Percentiles rank a stretch among this genome's conserved stretches.
These are phyloP conservation scores for Pseudophaeomoniella oleicola DNA, from an alignment of 2,329 filamentous ascomycete species.

Conservation along the genomic window DNA sequence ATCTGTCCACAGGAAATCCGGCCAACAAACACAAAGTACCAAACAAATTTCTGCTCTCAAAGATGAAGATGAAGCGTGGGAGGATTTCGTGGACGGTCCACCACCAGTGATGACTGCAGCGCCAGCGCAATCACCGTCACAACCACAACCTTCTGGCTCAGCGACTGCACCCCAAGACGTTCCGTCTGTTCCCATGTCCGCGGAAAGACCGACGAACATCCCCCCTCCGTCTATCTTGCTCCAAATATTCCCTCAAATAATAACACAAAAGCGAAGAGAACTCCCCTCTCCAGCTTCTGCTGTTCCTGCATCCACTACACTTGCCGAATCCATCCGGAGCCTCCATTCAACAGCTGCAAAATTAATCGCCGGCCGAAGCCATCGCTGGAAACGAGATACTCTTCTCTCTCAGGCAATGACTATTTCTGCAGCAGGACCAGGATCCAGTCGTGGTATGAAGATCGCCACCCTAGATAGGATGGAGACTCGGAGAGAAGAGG, in stretches of 20 bases:
- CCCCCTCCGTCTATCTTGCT: conserved; percentile 77
- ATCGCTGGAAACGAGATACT: conserved; percentile 82
- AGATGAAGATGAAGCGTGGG: conserved; percentile 32
- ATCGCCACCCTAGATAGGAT: conserved; percentile 71
- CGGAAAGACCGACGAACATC: conserved; percentile 61
- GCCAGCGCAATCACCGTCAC: conserved; percentile 8
- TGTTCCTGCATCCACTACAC: conserved; percentile 32
- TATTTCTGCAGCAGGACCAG: conserved; percentile 59
- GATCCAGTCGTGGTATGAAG: conserved; percentile 72
- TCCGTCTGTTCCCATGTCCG: not conserved
- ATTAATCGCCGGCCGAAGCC: conserved; percentile 68
- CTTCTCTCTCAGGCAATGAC: conserved; percentile 77
- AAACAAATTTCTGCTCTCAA: too few species aligned
- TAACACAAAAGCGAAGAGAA: conserved; percentile 46
- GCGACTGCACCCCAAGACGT: too few species aligned
- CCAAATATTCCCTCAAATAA: conserved; percentile 57
- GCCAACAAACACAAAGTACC: too few species aligned
- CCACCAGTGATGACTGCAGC: conserved; percentile 4
- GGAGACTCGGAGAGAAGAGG: conserved; percentile 68
- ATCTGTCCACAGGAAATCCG: too few species aligned
- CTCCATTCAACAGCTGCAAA: conserved; percentile 48
- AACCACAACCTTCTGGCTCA: conserved; percentile 2
- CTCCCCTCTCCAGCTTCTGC: conserved; percentile 52
- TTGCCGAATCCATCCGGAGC: conserved; percentile 8
- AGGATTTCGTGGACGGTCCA: conserved; percentile 33